Evolutionary conservation across 352 stramenopile genomes (phyloP), one percentile per base, ranked within the genome.

Genomic region (Pythium sukuiense): DNA sequence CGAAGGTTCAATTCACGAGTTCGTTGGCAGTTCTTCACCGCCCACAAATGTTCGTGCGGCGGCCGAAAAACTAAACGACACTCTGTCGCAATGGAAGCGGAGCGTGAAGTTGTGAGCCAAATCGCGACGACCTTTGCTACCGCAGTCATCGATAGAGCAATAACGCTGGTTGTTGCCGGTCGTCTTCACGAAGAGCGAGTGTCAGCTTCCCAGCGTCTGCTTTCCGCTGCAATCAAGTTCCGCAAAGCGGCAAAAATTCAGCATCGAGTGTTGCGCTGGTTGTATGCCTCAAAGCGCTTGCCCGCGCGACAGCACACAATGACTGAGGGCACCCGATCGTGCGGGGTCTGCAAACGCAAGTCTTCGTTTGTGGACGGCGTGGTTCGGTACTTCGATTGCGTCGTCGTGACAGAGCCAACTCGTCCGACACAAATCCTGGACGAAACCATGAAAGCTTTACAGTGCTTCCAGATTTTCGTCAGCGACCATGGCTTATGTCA

Each of bases 221-320:
- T 70, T 6, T 67, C 32, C 3, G 37, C 53, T 16, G 62, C 58
- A 5, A 64, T 54, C 7, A 65, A 46, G 45, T 58, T 67, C 14
- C 62, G 67, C 0, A 77, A 77, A 54, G 66, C 70, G 2, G 45
- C 39, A 0, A 63, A 69, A 30, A 77, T 77, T 30, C 70, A 77
- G 43, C 67, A 50, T 9, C 27, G 30, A 6, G 59, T 77, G 13
- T 41, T 77, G n/a, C 61, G 68, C 14, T 76, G 70, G 70, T 27
- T 76, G 32, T 74, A 76, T 41, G 60, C 62, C 1, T 63, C 66
- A 20, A 59, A 55, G 39, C 49, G 61, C 2, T 11, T 5, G 5
- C 30, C 29, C 14, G 55, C 49, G 8, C 9, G 45, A 32, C 8
- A 33, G 14, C 30, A 62, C 55, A n/a, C 13, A 4, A n/a, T 6